Conservation (phyloP, 768 basidiomycete genomes). For the Mycena maculata region DNA sequence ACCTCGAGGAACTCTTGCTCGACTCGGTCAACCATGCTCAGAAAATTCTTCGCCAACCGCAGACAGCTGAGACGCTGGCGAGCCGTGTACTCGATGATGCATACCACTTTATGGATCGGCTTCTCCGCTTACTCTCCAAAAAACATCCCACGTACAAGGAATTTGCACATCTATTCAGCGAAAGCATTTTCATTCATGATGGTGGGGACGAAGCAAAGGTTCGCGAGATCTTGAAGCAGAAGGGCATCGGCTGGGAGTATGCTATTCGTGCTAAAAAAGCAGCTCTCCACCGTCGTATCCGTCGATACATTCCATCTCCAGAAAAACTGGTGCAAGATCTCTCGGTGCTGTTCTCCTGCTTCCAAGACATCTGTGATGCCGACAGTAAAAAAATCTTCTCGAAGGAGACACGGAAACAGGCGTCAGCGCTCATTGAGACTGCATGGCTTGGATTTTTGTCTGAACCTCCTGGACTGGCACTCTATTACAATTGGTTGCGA, state of each 20-base stretch:
- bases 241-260: constrained; percentile 20
- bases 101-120: constrained; percentile 24
- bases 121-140: constrained; percentile 14
- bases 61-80: background rate
- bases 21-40: background rate
- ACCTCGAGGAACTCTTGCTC: constrained; percentile 3
- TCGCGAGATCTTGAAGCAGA: constrained; percentile 13
- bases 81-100: constrained; percentile 24
- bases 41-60: background rate
- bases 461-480: no score
- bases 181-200: constrained; percentile 27
- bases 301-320: constrained; percentile 17
- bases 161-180: constrained; percentile 21
- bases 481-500: no score
- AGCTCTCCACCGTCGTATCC: constrained; percentile 16
- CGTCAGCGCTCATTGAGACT: no score
- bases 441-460: no score
- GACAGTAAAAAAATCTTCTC: no score
- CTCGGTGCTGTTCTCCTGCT: background rate
- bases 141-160: constrained; percentile 24
- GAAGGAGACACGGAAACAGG: no score
- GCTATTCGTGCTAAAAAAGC: constrained; percentile 16
- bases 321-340: constrained; percentile 12
- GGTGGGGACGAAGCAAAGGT: constrained; percentile 18
- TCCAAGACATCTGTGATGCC: constrained; percentile 8